Percentiles rank a stretch among this genome's conserved stretches.
phyloP scores from a whole-genome alignment of 2,329 filamentous ascomycete species.

The Aureobasidium pullulans region DNA sequence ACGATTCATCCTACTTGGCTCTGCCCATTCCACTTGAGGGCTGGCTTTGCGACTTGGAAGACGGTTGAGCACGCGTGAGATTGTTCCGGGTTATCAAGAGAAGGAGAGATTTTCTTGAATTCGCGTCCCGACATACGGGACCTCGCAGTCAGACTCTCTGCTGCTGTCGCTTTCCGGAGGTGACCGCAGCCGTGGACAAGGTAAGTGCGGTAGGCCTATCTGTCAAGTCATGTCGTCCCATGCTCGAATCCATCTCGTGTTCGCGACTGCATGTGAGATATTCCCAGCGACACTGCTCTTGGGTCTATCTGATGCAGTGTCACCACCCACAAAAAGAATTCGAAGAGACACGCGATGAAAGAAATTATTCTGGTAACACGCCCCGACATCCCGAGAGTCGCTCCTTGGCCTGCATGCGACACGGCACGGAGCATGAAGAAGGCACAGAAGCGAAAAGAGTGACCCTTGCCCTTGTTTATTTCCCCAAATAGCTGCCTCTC shows the following conservation, averaged over 20 bases:
- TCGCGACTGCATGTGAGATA: not conserved
- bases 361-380: not conserved
- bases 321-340: not conserved
- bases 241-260: not conserved
- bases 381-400: not conserved
- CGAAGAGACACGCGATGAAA: not conserved
- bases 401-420: constrained; percentile 10
- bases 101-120: not conserved
- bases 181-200: not conserved
- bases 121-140: not conserved
- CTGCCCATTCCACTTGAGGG: not conserved
- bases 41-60: not conserved
- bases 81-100: not conserved
- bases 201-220: not conserved
- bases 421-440: not conserved
- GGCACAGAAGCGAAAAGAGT: not conserved
- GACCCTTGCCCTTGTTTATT: not conserved
- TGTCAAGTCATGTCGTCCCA: not conserved
- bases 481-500: constrained; percentile 3
- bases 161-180: not conserved
- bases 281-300: not conserved
- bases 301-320: not conserved
- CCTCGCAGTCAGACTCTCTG: not conserved
- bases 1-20: not conserved
- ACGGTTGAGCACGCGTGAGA: not conserved